Percentiles rank a stretch among this genome's conserved stretches.
phyloP scores from a whole-genome alignment of 2,329 filamentous ascomycete species.

The Clarireedia paspali region DNA sequence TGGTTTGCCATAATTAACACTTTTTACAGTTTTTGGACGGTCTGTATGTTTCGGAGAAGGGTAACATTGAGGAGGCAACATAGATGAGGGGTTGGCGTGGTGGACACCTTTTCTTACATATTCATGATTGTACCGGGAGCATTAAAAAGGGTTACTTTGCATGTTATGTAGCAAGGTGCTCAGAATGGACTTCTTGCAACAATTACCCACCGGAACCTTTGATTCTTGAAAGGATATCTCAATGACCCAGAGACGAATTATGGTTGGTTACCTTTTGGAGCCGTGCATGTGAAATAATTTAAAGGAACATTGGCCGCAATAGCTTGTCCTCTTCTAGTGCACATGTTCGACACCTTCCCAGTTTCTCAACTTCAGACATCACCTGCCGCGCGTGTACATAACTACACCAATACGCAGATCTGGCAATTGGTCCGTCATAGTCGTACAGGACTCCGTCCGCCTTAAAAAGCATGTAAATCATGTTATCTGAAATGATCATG shows the following conservation, averaged over 20 bases:
- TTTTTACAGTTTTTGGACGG: slow-evolving; percentile 86
- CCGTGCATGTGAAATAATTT: no score
- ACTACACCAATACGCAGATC: no score
- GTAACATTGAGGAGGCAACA: slow-evolving; percentile 73
- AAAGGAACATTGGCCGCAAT: no score
- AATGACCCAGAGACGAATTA: neutral
- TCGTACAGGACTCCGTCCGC: no score
- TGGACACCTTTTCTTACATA: slow-evolving; percentile 14
- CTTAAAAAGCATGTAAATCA: no score
- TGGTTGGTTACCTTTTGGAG: neutral
- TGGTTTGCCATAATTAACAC: neutral
- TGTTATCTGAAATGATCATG: no score
- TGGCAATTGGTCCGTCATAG: no score
- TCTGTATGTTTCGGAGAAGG: slow-evolving; percentile 98
- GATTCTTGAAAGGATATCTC: slow-evolving; percentile 2
- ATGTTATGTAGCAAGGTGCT: slow-evolving; percentile 29
- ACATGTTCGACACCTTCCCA: no score
- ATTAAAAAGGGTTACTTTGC: slow-evolving; percentile 24
- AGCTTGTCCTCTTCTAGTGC: no score
- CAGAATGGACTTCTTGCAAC: slow-evolving; percentile 26
- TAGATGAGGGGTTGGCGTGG: slow-evolving; percentile 17
- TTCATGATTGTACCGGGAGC: slow-evolving; percentile 21
- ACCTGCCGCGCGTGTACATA: no score
- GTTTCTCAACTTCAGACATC: no score
- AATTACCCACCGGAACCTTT: slow-evolving; percentile 2